Conservation (phyloP, 1,284 basidiomycete species). For the Pisolithus thermaeus region DNA sequence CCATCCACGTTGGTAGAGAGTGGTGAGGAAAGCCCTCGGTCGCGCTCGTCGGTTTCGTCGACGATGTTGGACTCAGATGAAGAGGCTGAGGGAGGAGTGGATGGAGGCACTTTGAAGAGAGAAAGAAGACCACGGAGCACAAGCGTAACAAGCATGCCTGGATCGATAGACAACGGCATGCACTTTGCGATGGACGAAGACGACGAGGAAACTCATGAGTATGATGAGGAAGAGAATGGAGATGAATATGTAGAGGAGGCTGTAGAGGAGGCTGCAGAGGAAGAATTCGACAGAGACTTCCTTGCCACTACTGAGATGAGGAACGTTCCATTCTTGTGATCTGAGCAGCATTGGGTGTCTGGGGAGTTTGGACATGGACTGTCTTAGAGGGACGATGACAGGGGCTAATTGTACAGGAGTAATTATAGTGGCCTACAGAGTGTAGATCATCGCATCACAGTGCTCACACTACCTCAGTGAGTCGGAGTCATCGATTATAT, state of each 20-base stretch:
- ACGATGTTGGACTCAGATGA: slow-evolving; percentile 55
- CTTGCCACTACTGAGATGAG: slow-evolving; percentile 80
- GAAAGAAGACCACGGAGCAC: slow-evolving; percentile 41
- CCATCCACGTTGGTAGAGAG: slow-evolving; percentile 27
- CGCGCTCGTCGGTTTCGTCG: slow-evolving; percentile 40
- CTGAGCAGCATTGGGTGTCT: background rate
- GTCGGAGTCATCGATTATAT: too few relatives aligned
- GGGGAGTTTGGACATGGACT: background rate
- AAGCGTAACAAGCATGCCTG: slow-evolving; percentile 80
- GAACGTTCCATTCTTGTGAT: slow-evolving; percentile 70
- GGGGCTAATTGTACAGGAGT: too few relatives aligned
- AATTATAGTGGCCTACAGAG: too few relatives aligned
- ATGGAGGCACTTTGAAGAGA: slow-evolving; percentile 34
- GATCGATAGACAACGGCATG: slow-evolving; percentile 55
- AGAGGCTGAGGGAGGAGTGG: slow-evolving; percentile 39
- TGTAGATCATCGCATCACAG: too few relatives aligned
- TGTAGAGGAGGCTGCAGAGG: slow-evolving; percentile 46
- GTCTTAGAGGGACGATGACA: too few relatives aligned
- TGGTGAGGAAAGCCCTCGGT: slow-evolving; percentile 47
- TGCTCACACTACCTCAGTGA: too few relatives aligned
- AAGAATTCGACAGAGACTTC: slow-evolving; percentile 75
- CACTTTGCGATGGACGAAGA: slow-evolving; percentile 48
- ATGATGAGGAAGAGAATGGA: slow-evolving; percentile 29
- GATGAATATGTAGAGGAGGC: slow-evolving; percentile 36
- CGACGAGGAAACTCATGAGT: slow-evolving; percentile 26